Base-by-base conservation (phyloP, 2,329 filamentous ascomycete genomes). In the Scortechinia acanthostroma region DNA sequence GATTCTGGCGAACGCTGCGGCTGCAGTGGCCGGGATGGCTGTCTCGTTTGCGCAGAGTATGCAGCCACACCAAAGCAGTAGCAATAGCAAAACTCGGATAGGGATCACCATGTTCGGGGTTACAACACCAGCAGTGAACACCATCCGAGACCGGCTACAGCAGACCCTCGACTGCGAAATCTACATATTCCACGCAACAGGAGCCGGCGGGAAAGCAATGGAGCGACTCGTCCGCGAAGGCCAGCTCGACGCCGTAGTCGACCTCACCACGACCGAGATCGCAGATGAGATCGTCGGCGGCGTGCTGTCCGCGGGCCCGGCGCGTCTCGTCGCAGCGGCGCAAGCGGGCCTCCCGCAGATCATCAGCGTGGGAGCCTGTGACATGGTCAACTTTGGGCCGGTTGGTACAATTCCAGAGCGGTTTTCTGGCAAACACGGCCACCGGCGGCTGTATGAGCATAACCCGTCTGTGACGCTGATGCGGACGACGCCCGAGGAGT, bases 41-140 rank as follows among this genome's bases (percentile, higher is more conserved):
- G 35, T 17, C 6, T 6, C 60, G 0, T 73, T 70, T 44, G 46
- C 21, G 21, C 37, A 35, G n/a, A 43, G 37, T 4, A 4, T 42
- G 22, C 42, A 50, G 33, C n/a, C n/a, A n/a, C n/a, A n/a, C n/a
- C 37, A 49, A 21, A 30, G 40, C 15, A 43, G 49, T 23, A 46
- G 42, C 4, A 25, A 43, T 2, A 35, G 45, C 3, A 14, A 25
- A n/a, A 40, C 10, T 19, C 58, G 67, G 4, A 63, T 81, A 16
- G 77, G 69, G 0, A 68, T 81, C 17, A 78, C 76, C 1, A 81
- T 82, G 77, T 82, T 80, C 51, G 77, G 77, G 2, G 76, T 81
- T 3, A 82, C 77, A 0, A 81, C 77, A 0, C 74, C 77, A 0
- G 71, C 69, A 20, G 76, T 77, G 0, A 69, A 74, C 40, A 55